A percentile compares a stretch with the other conserved stretches of the same genome.
Evolutionary conservation across 148 eudicot genomes (phyloP).

Genomic region (Rhododendron kiyosumense): DNA sequence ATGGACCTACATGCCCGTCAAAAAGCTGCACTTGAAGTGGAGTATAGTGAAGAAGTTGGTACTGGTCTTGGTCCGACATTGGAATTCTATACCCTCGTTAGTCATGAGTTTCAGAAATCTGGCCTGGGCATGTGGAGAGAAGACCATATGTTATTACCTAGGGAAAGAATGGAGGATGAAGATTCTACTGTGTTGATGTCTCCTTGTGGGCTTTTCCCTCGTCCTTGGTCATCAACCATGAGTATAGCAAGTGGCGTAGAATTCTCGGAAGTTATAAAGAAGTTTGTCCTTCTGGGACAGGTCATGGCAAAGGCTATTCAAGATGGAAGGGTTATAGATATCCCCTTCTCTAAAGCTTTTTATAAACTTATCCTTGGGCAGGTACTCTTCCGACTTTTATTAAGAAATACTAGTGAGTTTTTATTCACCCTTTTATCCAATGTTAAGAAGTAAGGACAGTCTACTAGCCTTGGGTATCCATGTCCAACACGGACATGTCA

Average conservation of each 20-base stretch:
- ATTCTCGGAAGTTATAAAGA: constrained; percentile 61
- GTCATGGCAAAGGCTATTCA: constrained; percentile 81
- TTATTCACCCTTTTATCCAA: neutral
- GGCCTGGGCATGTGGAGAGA: constrained; percentile 91
- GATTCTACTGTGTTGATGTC: constrained; percentile 28
- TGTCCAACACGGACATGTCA: neutral
- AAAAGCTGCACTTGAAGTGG: constrained; percentile 75
- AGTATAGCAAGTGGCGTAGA: constrained; percentile 32
- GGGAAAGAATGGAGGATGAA: constrained; percentile 22
- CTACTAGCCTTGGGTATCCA: neutral
- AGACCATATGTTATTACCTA: constrained; percentile 36
- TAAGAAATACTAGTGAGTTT: neutral
- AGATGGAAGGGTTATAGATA: constrained; percentile 92
- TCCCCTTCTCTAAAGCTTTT: constrained; percentile 85
- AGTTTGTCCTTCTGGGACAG: constrained; percentile 71
- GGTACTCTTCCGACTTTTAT: constrained; percentile 34
- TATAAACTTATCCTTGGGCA: constrained; percentile 85
- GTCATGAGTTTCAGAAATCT: constrained; percentile 75
- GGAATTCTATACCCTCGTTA: constrained; percentile 84
- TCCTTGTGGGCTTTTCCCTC: constrained; percentile 76
- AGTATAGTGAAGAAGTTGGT: constrained; percentile 89
- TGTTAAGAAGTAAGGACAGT: neutral
- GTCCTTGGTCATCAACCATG: constrained; percentile 72
- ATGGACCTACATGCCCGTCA: constrained; percentile 70
- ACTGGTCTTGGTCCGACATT: constrained; percentile 98